A percentile compares a stretch with the other conserved stretches of the same genome.
phyloP scores from a whole-genome alignment of 495 filamentous ascomycete species.

The Podospora bellae-mahoneyi region DNA sequence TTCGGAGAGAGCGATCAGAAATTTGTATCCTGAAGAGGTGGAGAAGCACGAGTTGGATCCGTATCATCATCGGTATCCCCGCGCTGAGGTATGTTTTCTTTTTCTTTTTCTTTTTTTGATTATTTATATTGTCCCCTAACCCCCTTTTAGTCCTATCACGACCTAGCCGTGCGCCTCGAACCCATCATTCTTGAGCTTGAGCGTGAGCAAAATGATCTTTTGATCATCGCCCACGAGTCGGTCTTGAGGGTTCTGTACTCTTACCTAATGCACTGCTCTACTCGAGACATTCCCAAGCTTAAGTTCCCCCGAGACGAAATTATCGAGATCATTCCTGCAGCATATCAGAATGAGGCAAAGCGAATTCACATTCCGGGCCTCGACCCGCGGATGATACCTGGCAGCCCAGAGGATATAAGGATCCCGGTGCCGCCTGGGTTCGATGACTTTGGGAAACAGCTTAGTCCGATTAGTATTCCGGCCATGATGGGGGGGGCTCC shows the following conservation, averaged over 20 bases:
- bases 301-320: conserved; percentile 96
- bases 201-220: conserved; percentile 90
- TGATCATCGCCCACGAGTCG: conserved; percentile 97
- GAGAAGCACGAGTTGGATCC: conserved; percentile 90
- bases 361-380: conserved; percentile 63
- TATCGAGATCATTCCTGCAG: conserved; percentile 96
- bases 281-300: conserved; percentile 89
- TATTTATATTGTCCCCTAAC: background rate
- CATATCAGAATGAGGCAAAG: conserved; percentile 92
- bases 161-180: conserved; percentile 95
- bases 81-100: conserved; percentile 70
- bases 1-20: conserved; percentile 68
- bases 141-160: conserved; percentile 81
- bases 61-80: conserved; percentile 94
- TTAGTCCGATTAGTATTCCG: background rate
- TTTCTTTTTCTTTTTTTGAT: background rate
- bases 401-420: conserved; percentile 77
- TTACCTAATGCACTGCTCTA: conserved; percentile 97
- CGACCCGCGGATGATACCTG: conserved; percentile 51
- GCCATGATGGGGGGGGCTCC: background rate
- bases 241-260: conserved; percentile 95
- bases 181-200: conserved; percentile 98
- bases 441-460: background rate
- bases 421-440: conserved; percentile 62
- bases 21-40: conserved; percentile 83